A percentile compares a stretch with the other conserved stretches of the same genome.
phyloP scores from a whole-genome alignment of 139 green algal species.

The Ettlia oleoabundans region DNA sequence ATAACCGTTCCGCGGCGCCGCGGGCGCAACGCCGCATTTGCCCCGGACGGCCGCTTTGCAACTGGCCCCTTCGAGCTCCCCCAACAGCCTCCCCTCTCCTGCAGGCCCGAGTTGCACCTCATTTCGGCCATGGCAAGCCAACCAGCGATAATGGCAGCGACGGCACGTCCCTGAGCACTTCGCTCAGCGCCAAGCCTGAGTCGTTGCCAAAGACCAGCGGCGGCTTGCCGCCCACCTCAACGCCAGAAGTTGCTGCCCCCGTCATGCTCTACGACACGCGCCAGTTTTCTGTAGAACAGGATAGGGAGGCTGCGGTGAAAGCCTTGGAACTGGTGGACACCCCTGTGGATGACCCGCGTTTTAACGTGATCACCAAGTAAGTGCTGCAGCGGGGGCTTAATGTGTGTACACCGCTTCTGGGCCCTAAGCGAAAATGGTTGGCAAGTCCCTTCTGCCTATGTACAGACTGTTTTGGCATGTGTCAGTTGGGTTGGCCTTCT shows the following conservation, averaged over 20 bases:
- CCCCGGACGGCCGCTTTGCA: not conserved
- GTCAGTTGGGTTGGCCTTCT: not conserved
- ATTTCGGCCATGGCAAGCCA: not conserved
- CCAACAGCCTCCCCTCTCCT: not conserved
- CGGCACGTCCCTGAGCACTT: not conserved
- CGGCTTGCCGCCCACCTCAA: not conserved
- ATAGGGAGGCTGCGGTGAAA: not conserved
- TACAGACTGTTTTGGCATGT: not conserved
- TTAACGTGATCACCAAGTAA: slow-evolving; percentile 36
- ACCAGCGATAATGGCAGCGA: not conserved
- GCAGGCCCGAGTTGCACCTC: not conserved
- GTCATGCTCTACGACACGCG: slow-evolving; percentile 4
- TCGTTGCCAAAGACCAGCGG: not conserved
- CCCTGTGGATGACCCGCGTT: slow-evolving; percentile 6
- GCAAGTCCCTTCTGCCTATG: no score
- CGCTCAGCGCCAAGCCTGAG: not conserved
- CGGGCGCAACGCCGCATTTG: not conserved
- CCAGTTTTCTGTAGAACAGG: not conserved
- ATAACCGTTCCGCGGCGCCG: no score
- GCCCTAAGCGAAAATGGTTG: not conserved
- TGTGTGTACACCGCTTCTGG: not conserved
- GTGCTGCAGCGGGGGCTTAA: not conserved
- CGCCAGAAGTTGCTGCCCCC: no score
- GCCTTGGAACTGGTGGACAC: slow-evolving; percentile 30
- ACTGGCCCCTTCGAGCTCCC: not conserved